These are phyloP conservation scores for Kondoa malvinella DNA, from an alignment of 768 basidiomycete species.

Conservation along the genomic window DNA sequence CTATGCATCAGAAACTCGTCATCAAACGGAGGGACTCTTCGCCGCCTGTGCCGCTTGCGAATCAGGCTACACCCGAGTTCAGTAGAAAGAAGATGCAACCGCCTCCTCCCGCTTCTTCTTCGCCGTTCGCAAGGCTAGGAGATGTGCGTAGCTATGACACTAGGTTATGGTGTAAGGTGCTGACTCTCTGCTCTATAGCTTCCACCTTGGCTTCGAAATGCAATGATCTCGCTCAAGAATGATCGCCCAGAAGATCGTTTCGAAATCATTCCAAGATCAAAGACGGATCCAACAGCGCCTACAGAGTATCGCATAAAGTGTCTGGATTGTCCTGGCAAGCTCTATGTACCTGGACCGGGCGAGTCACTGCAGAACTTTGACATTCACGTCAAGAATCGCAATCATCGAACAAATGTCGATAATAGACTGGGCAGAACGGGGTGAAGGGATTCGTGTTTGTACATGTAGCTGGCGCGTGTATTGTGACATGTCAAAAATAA, in stretches of 20 bases:
- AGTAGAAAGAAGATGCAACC: neutral
- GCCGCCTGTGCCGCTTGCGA: neutral
- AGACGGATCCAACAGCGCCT: constrained; percentile 41
- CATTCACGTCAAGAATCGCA: constrained; percentile 50
- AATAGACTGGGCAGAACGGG: no score
- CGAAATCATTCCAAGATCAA: constrained; percentile 47
- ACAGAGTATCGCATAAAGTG: constrained; percentile 81
- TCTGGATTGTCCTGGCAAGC: constrained; percentile 79
- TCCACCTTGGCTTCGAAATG: constrained; percentile 53
- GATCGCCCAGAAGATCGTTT: constrained; percentile 70
- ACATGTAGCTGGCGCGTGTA: no score
- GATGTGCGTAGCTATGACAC: neutral
- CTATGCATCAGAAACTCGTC: neutral
- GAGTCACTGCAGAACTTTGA: constrained; percentile 79
- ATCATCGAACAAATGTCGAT: constrained; percentile 30
- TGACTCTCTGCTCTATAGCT: constrained; percentile 29
- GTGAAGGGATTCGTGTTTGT: no score
- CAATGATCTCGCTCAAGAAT: constrained; percentile 50
- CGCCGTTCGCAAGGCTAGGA: neutral
- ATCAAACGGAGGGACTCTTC: constrained; percentile 15
- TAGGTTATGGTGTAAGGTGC: constrained; percentile 11
- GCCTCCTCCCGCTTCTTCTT: neutral
- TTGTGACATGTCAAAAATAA: no score
- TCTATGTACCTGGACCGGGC: constrained; percentile 79
- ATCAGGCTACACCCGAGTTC: neutral